Percentiles rank a stretch among this genome's conserved stretches.
These are phyloP conservation scores for Penicillium alfredii DNA, from an alignment of 495 filamentous ascomycete species.

Conservation along the genomic window DNA sequence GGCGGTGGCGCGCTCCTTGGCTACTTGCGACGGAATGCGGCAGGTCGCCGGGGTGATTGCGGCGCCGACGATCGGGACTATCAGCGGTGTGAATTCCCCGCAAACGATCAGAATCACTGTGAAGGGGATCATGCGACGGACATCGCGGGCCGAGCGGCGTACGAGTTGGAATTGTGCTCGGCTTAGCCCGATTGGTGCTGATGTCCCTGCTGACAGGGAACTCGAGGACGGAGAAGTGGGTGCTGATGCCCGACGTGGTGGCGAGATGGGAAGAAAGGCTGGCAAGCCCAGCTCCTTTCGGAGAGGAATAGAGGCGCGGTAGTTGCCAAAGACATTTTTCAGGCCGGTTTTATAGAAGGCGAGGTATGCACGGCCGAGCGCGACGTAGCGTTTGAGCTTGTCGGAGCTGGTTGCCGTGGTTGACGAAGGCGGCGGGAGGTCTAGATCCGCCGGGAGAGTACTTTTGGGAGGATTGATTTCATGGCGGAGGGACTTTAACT, in stretches of 20 bases:
- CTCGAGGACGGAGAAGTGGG: neutral
- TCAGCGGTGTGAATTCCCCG: constrained; percentile 78
- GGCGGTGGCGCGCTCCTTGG: constrained; percentile 44
- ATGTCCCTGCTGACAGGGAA: too few relatives aligned
- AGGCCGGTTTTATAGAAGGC: constrained; percentile 86
- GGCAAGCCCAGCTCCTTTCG: constrained; percentile 25
- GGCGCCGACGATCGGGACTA: constrained; percentile 62
- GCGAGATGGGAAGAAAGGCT: constrained; percentile 29
- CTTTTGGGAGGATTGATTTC: constrained; percentile 37
- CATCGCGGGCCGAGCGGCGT: constrained; percentile 59
- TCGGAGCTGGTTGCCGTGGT: constrained; percentile 16
- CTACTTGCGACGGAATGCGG: constrained; percentile 68
- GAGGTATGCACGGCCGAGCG: constrained; percentile 42
- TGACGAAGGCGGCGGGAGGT: constrained; percentile 18
- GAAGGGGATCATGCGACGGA: constrained; percentile 70
- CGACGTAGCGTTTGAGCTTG: constrained; percentile 35
- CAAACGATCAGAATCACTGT: constrained; percentile 63
- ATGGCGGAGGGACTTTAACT: too few relatives aligned
- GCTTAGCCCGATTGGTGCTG: constrained; percentile 33
- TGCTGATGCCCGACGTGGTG: constrained; percentile 19
- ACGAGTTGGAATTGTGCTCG: constrained; percentile 62
- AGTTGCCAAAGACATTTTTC: constrained; percentile 56
- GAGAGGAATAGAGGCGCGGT: constrained; percentile 36
- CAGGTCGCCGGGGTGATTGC: constrained; percentile 71
- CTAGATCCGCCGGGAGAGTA: constrained; percentile 33